phyloP scores from a whole-genome alignment of 257 asterid species.

The Fraxinus quadrangulata region DNA sequence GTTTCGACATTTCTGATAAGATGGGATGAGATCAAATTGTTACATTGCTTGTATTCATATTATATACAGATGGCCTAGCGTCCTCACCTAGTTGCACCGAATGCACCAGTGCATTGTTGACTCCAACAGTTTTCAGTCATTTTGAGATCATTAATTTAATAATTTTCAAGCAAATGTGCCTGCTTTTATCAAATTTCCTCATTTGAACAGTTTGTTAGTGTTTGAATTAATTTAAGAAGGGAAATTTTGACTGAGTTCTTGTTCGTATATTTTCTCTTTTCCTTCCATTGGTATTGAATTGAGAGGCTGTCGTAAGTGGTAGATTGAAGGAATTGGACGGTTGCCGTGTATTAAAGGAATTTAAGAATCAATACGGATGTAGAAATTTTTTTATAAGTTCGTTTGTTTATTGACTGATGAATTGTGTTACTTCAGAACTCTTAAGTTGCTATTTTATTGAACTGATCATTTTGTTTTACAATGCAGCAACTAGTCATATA shows the following conservation, averaged over 20 bases:
- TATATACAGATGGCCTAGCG: not conserved
- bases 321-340: slow-evolving; percentile 2
- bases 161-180: not conserved
- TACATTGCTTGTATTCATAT: not conserved
- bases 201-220: slow-evolving; percentile 7
- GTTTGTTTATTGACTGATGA: slow-evolving; percentile 16
- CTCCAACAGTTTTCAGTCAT: not conserved
- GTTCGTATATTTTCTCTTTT: not conserved
- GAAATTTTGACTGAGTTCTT: not conserved
- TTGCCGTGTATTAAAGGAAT: not conserved
- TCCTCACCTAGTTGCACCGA: not conserved
- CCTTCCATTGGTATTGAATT: not conserved
- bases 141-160: slow-evolving; percentile 22
- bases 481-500: slow-evolving; percentile 97
- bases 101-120: not conserved
- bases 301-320: not conserved
- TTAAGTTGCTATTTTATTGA: slow-evolving; percentile 22
- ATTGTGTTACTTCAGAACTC: slow-evolving; percentile 9
- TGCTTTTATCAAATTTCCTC: slow-evolving; percentile 5
- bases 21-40: not conserved
- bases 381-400: not conserved
- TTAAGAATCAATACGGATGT: not conserved
- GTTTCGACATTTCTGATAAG: not conserved
- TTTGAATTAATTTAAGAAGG: slow-evolving; percentile 9
- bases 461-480: slow-evolving; percentile 24